These are phyloP conservation scores for Asterochloris sp. DNA, from an alignment of 139 green algal species.

Conservation along the genomic window DNA sequence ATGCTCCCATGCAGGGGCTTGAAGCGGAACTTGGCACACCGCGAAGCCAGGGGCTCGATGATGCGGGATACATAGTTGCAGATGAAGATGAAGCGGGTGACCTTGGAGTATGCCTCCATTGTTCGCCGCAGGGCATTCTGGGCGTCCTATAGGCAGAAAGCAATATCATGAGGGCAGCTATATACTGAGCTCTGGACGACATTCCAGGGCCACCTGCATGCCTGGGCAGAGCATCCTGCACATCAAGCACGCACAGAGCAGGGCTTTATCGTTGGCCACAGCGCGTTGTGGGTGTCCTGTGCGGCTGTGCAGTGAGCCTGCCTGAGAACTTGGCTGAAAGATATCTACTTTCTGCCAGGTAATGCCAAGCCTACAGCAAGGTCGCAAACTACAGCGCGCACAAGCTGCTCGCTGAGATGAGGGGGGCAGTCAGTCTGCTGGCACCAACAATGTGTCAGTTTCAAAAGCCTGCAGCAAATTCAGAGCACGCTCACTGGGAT, in stretches of 20 bases:
- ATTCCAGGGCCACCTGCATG: neutral
- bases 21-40: conserved; percentile 91
- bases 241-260: no score
- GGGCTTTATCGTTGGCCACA: neutral
- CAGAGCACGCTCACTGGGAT: no score
- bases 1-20: conserved; percentile 56
- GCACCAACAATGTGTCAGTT: neutral
- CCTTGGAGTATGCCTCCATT: conserved; percentile 93
- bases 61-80: conserved; percentile 99
- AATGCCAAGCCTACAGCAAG: no score
- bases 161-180: neutral
- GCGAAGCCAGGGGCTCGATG: conserved; percentile 93
- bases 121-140: conserved; percentile 96
- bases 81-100: conserved; percentile 96
- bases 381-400: no score
- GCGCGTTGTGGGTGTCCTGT: no score
- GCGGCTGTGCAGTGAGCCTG: no score
- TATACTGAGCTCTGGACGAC: neutral
- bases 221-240: neutral
- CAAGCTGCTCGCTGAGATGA: no score
- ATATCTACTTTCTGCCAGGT: no score
- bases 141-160: conserved; percentile 62
- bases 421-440: neutral
- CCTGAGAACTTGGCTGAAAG: no score
- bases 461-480: no score